These are phyloP conservation scores for Eucalyptus sp. DNA, from an alignment of 345 rosid species.

Conservation along the genomic window DNA sequence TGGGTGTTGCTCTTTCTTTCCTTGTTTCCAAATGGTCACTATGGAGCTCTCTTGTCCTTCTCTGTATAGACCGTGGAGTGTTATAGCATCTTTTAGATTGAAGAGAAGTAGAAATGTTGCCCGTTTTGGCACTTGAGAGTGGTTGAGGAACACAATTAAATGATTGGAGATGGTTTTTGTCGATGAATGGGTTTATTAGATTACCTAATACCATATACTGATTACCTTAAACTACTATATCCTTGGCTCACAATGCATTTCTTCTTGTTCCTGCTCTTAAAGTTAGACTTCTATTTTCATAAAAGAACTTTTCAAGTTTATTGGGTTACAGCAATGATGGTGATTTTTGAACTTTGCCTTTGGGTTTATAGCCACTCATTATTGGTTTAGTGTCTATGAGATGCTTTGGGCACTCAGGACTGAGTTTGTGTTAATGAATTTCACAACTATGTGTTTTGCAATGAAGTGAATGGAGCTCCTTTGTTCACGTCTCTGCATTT, in stretches of 20 bases:
- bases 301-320: neutral
- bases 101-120: neutral
- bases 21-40: no score
- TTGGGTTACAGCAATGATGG: neutral
- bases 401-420: neutral
- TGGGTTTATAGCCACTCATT: neutral
- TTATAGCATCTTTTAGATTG: neutral
- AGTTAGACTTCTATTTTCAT: neutral
- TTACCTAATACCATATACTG: no score
- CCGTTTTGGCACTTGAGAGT: neutral
- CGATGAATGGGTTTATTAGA: neutral
- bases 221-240: no score
- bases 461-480: neutral
- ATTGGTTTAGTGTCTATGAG: neutral
- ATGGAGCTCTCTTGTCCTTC: neutral
- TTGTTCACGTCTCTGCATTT: neutral
- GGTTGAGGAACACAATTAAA: neutral
- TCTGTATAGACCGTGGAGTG: neutral
- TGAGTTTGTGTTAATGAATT: neutral
- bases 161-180: neutral
- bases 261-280: neutral
- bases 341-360: neutral
- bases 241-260: no score
- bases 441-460: neutral
- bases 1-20: no score